Percentiles rank a stretch among this genome's conserved stretches.
These are phyloP conservation scores for Hyaloraphidium curvatum DNA, from an alignment of 192 early-diverging fungal species.

Conservation along the genomic window DNA sequence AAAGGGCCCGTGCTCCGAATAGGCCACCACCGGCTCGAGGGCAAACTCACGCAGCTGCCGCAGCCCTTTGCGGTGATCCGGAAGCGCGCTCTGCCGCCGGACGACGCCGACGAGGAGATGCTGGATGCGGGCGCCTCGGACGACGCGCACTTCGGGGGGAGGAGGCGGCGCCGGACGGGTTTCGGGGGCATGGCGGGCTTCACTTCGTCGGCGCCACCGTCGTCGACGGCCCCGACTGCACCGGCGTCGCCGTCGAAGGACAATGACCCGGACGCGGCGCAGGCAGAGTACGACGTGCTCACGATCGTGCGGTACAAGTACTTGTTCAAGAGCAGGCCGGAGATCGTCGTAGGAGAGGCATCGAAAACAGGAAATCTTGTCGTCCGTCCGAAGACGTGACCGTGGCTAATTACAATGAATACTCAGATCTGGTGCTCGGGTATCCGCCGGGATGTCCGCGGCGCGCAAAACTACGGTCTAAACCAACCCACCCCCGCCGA, in stretches of 20 bases:
- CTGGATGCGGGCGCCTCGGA: neutral
- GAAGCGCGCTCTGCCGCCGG: neutral
- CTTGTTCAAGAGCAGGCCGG: constrained; percentile 2
- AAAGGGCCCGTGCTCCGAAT: neutral
- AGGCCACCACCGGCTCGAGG: constrained; percentile 1
- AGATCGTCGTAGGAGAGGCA: too few species aligned
- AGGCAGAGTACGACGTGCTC: neutral
- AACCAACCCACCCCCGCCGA: too few species aligned
- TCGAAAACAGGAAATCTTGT: too few species aligned
- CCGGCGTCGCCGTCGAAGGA: neutral
- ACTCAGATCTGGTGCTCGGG: too few species aligned
- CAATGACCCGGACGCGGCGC: neutral
- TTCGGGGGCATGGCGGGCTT: neutral
- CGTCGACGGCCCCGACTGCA: neutral
- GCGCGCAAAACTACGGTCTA: too few species aligned
- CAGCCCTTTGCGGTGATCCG: neutral
- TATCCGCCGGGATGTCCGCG: too few species aligned
- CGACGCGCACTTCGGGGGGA: neutral
- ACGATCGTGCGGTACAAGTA: neutral
- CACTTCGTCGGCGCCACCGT: neutral
- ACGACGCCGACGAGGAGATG: neutral
- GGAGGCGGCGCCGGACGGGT: neutral
- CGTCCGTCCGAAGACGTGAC: too few species aligned
- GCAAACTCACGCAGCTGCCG: neutral
- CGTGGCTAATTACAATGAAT: too few species aligned